phyloP scores from a whole-genome alignment of 2,329 filamentous ascomycete species.

The Rhinocladiella similis region DNA sequence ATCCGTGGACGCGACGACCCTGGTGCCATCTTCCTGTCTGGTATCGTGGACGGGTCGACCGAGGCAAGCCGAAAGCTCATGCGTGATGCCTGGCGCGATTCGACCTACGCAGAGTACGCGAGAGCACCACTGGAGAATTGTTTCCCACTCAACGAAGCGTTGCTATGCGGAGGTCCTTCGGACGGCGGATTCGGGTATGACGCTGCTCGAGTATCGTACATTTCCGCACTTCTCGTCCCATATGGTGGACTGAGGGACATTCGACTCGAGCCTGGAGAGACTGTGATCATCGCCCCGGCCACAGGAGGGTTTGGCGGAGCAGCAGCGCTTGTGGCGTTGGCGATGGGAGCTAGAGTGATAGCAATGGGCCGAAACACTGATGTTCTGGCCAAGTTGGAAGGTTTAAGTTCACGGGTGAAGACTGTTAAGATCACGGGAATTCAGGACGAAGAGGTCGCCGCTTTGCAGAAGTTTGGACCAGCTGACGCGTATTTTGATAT shows the following conservation, averaged over 20 bases:
- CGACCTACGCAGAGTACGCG: slow-evolving; percentile 38
- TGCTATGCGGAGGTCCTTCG: not conserved
- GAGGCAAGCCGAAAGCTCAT: slow-evolving; percentile 35
- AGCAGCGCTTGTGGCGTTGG: slow-evolving; percentile 48
- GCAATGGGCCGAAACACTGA: slow-evolving; percentile 47
- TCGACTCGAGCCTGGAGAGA: slow-evolving; percentile 45
- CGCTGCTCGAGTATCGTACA: slow-evolving; percentile 38
- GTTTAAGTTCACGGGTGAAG: slow-evolving; percentile 30
- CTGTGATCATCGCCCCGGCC: slow-evolving; percentile 49
- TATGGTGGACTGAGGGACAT: slow-evolving; percentile 45
- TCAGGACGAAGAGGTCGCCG: slow-evolving; percentile 36
- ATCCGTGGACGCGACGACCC: slow-evolving; percentile 40
- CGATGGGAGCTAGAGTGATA: slow-evolving; percentile 51
- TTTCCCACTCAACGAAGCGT: slow-evolving; percentile 34
- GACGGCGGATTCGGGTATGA: slow-evolving; percentile 38
- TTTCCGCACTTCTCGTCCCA: slow-evolving; percentile 38
- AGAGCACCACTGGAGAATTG: slow-evolving; percentile 40
- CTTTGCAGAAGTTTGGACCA: slow-evolving; percentile 33
- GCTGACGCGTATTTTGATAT: slow-evolving; percentile 52
- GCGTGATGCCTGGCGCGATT: slow-evolving; percentile 37
- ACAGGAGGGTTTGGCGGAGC: slow-evolving; percentile 50
- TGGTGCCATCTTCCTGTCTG: slow-evolving; percentile 3
- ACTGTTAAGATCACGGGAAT: slow-evolving; percentile 45
- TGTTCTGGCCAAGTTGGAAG: not conserved
- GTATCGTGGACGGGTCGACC: slow-evolving; percentile 31